Evolutionary conservation across 2,329 filamentous ascomycete genomes (phyloP), one percentile per base, ranked within the genome.

Genomic region (Elsinoe australis): DNA sequence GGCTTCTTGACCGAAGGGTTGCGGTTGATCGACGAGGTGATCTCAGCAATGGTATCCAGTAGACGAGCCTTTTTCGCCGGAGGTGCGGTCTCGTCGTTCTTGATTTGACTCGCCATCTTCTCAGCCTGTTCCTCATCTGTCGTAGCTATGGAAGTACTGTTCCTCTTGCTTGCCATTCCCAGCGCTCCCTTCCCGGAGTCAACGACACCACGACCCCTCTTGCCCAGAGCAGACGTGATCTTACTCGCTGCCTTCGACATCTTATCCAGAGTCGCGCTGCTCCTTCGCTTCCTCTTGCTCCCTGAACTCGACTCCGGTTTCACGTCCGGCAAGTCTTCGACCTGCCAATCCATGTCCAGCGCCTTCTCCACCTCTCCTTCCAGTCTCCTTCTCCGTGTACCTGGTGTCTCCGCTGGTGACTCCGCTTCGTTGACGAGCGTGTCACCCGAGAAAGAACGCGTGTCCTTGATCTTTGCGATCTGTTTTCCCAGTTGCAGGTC

Each of bases 321-420:
- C 17, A 41, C 52, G 14, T 49, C 50, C 14, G 17, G 34, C 22
- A 52, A 14, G 21, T 46, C 48, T 19, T 44, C 50, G 10, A 58
- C 42, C 47, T 59, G 57, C 55, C 54, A 56, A 22, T 68, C 66
- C 28, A 71, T 59, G 50, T 73, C 64, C 38, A 74, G 63, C 57
- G 71, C 72, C 61, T 76, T 68, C 51, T 72, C 70, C 6, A 65
- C 65, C 44, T 67, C 67, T 46, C 59, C 59, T 12, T 65, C 58
- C 5, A 61, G 45, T 47, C 55, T 58, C 51, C 29, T 59, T 55
- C 31, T 63, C 17, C 45, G 19, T 15, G 32, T 51, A 3, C 46
- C 18, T 6, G 52, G 52, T 3, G 50, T 52, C 14, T 38, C 42
- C 15, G 26, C 14, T 4, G 59, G 18, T 58, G 54, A 15, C 44